Evolutionary conservation across 2,329 filamentous ascomycete genomes (phyloP).

Genomic region (Sclerotinia subarctica): DNA sequence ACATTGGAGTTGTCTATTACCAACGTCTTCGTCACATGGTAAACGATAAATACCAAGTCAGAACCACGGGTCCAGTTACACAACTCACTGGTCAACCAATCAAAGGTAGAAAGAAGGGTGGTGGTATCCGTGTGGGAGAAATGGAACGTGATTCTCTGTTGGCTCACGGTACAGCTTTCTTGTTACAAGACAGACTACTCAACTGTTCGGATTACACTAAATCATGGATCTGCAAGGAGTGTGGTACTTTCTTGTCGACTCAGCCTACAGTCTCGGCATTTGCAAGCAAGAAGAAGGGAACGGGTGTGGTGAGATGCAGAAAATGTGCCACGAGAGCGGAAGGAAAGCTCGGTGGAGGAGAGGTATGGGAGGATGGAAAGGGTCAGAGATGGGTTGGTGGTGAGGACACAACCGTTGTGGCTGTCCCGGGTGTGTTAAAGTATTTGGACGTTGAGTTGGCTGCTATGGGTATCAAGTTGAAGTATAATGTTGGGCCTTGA

Average conservation of each 20-base stretch:
- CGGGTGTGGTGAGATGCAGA: slow-evolving; percentile 72
- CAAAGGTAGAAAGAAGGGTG: slow-evolving; percentile 92
- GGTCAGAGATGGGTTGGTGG: slow-evolving; percentile 83
- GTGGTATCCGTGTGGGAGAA: slow-evolving; percentile 97
- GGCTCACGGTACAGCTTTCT: slow-evolving; percentile 90
- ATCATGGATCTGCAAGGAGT: slow-evolving; percentile 84
- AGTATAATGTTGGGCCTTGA: slow-evolving; percentile 68
- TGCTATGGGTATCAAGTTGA: slow-evolving; percentile 94
- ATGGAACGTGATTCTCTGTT: slow-evolving; percentile 97
- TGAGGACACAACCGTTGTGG: slow-evolving; percentile 85
- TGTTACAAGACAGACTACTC: slow-evolving; percentile 91
- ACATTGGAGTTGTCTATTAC: slow-evolving; percentile 96
- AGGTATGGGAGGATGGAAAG: slow-evolving; percentile 90
- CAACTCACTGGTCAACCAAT: slow-evolving; percentile 91
- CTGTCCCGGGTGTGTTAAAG: slow-evolving; percentile 87
- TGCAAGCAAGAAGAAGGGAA: slow-evolving; percentile 61
- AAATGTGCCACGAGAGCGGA: slow-evolving; percentile 59
- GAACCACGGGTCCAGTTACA: slow-evolving; percentile 91
- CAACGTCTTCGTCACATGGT: slow-evolving; percentile 99
- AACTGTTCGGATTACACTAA: slow-evolving; percentile 95
- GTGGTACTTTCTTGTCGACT: slow-evolving; percentile 86
- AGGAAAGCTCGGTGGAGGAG: slow-evolving; percentile 51
- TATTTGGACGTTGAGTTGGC: slow-evolving; percentile 93
- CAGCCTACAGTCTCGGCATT: slow-evolving; percentile 72
- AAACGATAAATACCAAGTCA: slow-evolving; percentile 98